These are phyloP conservation scores for Aphanomyces euteiches DNA, from an alignment of 352 stramenopile species.

Conservation along the genomic window DNA sequence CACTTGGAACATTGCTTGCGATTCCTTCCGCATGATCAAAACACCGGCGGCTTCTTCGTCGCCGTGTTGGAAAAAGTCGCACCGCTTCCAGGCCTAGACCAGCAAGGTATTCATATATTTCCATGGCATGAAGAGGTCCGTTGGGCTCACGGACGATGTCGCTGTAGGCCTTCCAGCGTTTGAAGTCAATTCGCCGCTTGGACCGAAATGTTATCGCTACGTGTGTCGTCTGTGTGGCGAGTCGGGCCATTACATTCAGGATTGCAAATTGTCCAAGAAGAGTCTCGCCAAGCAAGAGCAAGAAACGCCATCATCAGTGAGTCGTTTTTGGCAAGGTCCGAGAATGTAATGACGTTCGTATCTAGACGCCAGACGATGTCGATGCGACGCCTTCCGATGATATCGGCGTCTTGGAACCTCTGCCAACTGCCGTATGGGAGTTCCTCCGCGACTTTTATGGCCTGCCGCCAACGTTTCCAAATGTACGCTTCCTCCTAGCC, in stretches of 20 bases:
- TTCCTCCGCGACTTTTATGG: slow-evolving; percentile 7
- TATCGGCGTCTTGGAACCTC: background rate
- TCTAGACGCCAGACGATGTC: background rate
- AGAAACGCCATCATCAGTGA: background rate
- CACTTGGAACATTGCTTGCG: slow-evolving; percentile 77
- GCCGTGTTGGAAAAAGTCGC: slow-evolving; percentile 66
- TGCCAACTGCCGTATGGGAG: background rate
- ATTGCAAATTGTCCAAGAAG: slow-evolving; percentile 26
- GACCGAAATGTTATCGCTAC: slow-evolving; percentile 29
- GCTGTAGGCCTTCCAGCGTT: slow-evolving; percentile 1
- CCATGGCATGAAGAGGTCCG: background rate
- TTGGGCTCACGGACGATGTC: background rate
- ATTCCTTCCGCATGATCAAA: slow-evolving; percentile 89
- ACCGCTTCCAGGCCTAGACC: slow-evolving; percentile 2
- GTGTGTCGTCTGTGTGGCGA: slow-evolving; percentile 24
- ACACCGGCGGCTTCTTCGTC: slow-evolving; percentile 93
- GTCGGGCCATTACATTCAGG: slow-evolving; percentile 27
- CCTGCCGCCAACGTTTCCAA: background rate
- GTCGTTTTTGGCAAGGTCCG: background rate
- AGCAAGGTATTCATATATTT: slow-evolving; percentile 10
- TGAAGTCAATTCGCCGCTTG: slow-evolving; percentile 17
- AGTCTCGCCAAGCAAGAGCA: background rate
- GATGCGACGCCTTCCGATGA: background rate
- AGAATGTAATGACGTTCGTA: background rate
- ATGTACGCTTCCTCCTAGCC: background rate